Evolutionary conservation across 371 early-diverging fungal genomes (phyloP).

Genomic region (Mortierella sp.): DNA sequence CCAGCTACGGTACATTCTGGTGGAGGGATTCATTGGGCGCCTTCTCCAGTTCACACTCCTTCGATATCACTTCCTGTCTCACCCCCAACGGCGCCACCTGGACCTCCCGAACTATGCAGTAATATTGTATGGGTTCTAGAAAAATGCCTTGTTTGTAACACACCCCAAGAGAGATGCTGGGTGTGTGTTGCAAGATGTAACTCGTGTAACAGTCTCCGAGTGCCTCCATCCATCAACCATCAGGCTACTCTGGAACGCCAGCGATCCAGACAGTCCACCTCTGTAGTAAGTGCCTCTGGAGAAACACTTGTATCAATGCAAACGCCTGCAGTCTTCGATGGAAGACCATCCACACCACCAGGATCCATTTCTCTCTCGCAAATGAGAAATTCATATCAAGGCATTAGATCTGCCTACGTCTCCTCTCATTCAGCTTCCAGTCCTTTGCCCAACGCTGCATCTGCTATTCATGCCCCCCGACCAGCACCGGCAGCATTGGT

Average conservation of each 20-base stretch:
- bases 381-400: constrained; percentile 13
- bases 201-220: constrained; percentile 18
- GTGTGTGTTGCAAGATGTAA: constrained; percentile 25
- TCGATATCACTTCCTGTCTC: neutral
- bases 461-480: neutral
- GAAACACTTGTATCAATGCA: neutral
- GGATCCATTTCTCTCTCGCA: constrained; percentile 46
- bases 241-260: constrained; percentile 33
- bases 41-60: neutral
- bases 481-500: neutral
- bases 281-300: neutral
- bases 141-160: constrained; percentile 32
- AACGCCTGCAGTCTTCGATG: neutral
- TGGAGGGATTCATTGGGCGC: constrained; percentile 43
- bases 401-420: constrained; percentile 24
- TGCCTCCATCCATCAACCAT: constrained; percentile 45
- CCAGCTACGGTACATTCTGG: neutral
- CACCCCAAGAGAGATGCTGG: constrained; percentile 38
- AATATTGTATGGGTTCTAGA: constrained; percentile 48
- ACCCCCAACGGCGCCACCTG: neutral
- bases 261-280: constrained; percentile 6
- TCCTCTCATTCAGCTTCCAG: neutral
- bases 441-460: neutral
- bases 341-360: constrained; percentile 34
- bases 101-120: constrained; percentile 11